A percentile compares a stretch with the other conserved stretches of the same genome.
Evolutionary conservation across 352 stramenopile genomes (phyloP).

Genomic region (Globisporangium iwayamae): DNA sequence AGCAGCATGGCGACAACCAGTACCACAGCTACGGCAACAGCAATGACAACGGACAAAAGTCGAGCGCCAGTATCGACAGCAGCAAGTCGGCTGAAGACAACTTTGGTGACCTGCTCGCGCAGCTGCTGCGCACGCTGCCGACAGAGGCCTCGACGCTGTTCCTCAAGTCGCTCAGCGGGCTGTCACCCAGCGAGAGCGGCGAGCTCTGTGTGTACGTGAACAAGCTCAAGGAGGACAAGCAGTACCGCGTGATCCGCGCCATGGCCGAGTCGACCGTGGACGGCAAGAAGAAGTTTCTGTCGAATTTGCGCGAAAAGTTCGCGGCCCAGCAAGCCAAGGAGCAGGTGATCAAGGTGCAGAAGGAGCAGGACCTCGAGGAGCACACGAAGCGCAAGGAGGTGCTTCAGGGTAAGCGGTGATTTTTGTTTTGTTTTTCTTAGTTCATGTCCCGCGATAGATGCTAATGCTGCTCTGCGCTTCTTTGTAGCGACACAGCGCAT

Average conservation of each 20-base stretch:
- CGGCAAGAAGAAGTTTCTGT: slow-evolving; percentile 78
- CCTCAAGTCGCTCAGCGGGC: slow-evolving; percentile 67
- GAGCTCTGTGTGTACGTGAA: slow-evolving; percentile 76
- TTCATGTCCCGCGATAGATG: not conserved
- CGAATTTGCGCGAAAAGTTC: slow-evolving; percentile 71
- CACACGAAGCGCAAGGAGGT: slow-evolving; percentile 72
- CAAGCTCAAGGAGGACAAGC: slow-evolving; percentile 73
- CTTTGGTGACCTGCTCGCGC: slow-evolving; percentile 75
- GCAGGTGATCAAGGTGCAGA: slow-evolving; percentile 41
- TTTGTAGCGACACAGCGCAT: slow-evolving; percentile 54
- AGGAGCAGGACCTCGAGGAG: slow-evolving; percentile 60
- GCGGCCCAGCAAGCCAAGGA: slow-evolving; percentile 56
- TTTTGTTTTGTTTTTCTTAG: too few species aligned
- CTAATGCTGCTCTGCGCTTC: slow-evolving; percentile 4
- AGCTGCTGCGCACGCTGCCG: slow-evolving; percentile 73
- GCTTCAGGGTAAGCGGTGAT: slow-evolving; percentile 38
- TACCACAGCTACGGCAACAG: not conserved
- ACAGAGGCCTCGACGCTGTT: slow-evolving; percentile 67
- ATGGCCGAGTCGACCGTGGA: slow-evolving; percentile 77
- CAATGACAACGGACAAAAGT: not conserved
- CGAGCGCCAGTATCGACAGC: not conserved
- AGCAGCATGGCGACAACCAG: not conserved
- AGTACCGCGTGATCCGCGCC: slow-evolving; percentile 83
- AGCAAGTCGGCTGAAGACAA: slow-evolving; percentile 8
- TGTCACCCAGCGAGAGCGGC: slow-evolving; percentile 67